These are phyloP conservation scores for Citrullus amarus DNA, from an alignment of 306 rosid genomes.

Conservation along the genomic window DNA sequence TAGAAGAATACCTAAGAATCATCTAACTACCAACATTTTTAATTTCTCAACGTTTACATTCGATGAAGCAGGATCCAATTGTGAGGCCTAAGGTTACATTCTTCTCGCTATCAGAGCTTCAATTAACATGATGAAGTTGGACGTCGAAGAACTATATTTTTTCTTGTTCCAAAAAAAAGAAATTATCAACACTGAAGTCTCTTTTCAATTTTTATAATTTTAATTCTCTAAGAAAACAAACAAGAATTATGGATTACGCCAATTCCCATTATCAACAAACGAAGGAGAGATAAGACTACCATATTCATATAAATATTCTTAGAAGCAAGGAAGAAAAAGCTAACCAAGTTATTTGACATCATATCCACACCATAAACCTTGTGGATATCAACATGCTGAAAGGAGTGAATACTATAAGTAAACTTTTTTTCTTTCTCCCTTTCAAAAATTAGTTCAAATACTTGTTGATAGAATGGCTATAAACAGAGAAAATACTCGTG, in stretches of 20 bases:
- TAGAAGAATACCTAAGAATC: no score
- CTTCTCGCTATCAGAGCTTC: no score
- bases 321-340: neutral
- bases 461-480: neutral
- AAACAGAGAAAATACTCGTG: conserved; percentile 22
- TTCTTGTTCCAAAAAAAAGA: no score
- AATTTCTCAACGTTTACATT: no score
- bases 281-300: neutral
- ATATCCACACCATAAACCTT: neutral
- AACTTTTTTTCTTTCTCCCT: neutral
- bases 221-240: neutral
- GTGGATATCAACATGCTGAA: neutral
- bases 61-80: no score
- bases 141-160: no score
- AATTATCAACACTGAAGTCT: neutral
- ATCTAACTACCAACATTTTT: no score
- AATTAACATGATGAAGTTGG: no score
- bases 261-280: neutral
- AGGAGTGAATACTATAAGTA: neutral
- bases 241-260: neutral
- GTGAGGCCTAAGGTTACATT: no score
- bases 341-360: neutral
- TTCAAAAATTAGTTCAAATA: neutral
- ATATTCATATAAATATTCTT: neutral
- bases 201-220: neutral